Evolutionary conservation across 2,329 filamentous ascomycete species (phyloP), one percentile per base, ranked within the genome.

Genomic region (Colletotrichum cuscutae): DNA sequence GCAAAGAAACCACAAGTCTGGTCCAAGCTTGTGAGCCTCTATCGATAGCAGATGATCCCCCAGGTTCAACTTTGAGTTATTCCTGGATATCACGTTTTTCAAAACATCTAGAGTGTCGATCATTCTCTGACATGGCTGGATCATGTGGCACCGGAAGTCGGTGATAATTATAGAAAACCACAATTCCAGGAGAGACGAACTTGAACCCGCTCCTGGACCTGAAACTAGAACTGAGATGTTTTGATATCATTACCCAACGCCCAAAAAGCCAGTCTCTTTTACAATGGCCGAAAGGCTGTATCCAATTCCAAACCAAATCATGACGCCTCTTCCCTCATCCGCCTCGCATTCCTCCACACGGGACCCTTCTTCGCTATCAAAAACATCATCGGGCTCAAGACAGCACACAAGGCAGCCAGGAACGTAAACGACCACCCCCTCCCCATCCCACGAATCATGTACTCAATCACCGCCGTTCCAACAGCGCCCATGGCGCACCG

Each of bases 391-490:
- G 89, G 89, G 37, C 86, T 84, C 67, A 85, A 82, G 2, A 82
- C 79, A 1, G 85, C 78, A 72, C 88, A 86, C 5, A 91, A 79
- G 37, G 90, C 77, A 1, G 86, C 86, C 68, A 91, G 84, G 59
- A 91, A 86, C 0, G 89, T 91, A 71, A 88, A 92, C n/a, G 86
- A 88, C 89, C 90, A 92, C 0, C 90, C 91, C 32, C 86, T 79
- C 4, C 91, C 91, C 82, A 92, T 86, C 0, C 80, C 81, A 7
- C 81, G 74, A 32, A 92, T 86, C 85, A 93, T 89, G 64, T 85
- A 82, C 64, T 90, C 86, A 52, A 93, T 89, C 9, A 90, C 83
- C 0, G 89, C 89, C 26, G 89, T 90, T 3, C 87, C 87, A 1
- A 83, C 86, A 0, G 91, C 91, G 28, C 89, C 90, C 54, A 90